Percentiles rank a stretch among this genome's conserved stretches.
phyloP scores from a whole-genome alignment of 768 basidiomycete species.

The Scleroderma citrinum region DNA sequence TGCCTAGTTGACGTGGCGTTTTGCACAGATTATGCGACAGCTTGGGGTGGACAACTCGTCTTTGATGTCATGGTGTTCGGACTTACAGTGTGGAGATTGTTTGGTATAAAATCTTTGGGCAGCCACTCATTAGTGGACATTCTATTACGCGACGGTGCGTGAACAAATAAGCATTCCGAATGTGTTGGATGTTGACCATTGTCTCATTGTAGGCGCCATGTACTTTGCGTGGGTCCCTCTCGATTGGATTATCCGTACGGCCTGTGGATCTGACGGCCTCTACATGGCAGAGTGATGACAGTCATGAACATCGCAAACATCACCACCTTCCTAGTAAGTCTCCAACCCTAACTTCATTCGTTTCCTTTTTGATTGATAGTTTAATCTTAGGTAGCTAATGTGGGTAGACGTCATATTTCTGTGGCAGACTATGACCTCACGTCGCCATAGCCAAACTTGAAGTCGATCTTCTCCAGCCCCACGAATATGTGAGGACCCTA shows the following conservation, averaged over 20 bases:
- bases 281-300: neutral
- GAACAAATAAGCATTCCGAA: neutral
- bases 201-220: neutral
- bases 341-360: neutral
- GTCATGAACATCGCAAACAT: constrained; percentile 1
- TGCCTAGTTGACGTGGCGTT: neutral
- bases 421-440: neutral
- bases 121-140: neutral
- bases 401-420: neutral
- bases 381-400: neutral
- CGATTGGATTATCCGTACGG: neutral
- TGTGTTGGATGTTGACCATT: neutral
- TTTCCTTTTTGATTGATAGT: neutral
- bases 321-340: neutral
- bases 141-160: constrained; percentile 2
- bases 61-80: constrained; percentile 15
- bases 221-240: constrained; percentile 4
- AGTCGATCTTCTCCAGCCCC: neutral
- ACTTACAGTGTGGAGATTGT: constrained; percentile 7
- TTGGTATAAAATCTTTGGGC: neutral
- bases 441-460: neutral
- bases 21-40: neutral
- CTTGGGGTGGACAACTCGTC: constrained; percentile 6
- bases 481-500: neutral
- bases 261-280: neutral